Evolutionary conservation across 208 protist genomes (phyloP), one percentile per base, ranked within the genome.

Genomic region (Leishmania turanica): DNA sequence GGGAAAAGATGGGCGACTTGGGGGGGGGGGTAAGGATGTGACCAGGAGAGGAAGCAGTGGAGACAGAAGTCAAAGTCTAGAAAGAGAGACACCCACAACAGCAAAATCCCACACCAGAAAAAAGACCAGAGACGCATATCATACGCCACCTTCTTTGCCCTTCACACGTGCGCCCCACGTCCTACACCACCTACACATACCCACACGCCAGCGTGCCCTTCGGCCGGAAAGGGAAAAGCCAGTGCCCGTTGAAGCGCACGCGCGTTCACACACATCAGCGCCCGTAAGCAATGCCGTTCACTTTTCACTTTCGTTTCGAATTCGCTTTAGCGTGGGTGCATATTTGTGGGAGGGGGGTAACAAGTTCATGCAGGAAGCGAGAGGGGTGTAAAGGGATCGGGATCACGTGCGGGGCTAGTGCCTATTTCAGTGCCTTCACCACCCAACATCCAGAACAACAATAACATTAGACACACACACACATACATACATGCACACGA

Each of bases 61-160:
- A 73, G 78, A 49, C 49, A 73, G 58, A 64, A 66, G 74, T 0
- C n/a, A 72, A 72, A 71, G 24, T 19, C 51, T 47, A 40, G 69
- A 6, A 49, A 54, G 69, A 37, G 37, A 27, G n/a, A 37, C 0
- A 7, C 9, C 11, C 60, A 13, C n/a, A 37, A 37, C n/a, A 9
- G 60, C 3, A 13, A 19, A 65, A 5, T 19, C n/a, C 24, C 9
- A 34, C 9, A 47, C 45, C 45, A 47, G 27, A 65, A 37, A 31
- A 65, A 37, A 31, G n/a, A 13, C 4, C n/a, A 17, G n/a, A 65
- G 60, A 37, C 8, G 60, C 60, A 65, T n/a, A 34, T 65, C 11
- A 3, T 27, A 37, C n/a, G 60, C 60, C 60, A 40, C 60, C 8
- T 40, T n/a, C 60, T 37, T 65, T n/a, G 60, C 7, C 60, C 60